These are phyloP conservation scores for Sequoiadendron giganteum DNA, from an alignment of 75 land plant genomes.

Conservation along the genomic window DNA sequence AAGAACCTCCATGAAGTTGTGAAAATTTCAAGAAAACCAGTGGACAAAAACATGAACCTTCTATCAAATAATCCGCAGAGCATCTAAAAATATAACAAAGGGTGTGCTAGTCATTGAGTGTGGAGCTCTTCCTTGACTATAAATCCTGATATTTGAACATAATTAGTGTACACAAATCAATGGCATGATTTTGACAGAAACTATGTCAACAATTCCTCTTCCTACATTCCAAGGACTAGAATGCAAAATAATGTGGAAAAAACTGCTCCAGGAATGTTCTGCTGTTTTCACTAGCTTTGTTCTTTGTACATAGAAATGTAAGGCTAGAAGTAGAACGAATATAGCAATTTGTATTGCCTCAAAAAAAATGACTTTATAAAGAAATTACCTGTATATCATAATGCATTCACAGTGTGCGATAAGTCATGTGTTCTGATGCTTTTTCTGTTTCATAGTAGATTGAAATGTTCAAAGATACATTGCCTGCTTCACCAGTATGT, in stretches of 20 bases:
- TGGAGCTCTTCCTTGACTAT: not conserved
- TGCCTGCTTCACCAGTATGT: constrained; percentile 72
- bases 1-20: not conserved
- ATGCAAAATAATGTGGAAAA: not conserved
- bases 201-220: not conserved
- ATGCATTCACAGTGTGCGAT: constrained; percentile 75
- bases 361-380: not conserved
- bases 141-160: not conserved
- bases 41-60: not conserved
- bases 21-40: not conserved
- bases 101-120: not conserved
- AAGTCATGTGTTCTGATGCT: constrained; percentile 49
- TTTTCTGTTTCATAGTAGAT: constrained; percentile 80
- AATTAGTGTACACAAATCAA: not conserved
- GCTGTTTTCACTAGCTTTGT: not conserved
- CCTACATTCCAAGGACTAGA: not conserved
- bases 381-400: constrained; percentile 68
- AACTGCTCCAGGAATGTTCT: not conserved
- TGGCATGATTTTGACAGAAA: not conserved
- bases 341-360: not conserved
- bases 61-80: not conserved
- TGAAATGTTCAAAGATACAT: constrained; percentile 45
- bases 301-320: not conserved
- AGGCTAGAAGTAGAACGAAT: not conserved
- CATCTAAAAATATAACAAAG: not conserved